A percentile compares a stretch with the other conserved stretches of the same genome.
Evolutionary conservation across 106 monocot species (phyloP).

Genomic region (Allium cepa): DNA sequence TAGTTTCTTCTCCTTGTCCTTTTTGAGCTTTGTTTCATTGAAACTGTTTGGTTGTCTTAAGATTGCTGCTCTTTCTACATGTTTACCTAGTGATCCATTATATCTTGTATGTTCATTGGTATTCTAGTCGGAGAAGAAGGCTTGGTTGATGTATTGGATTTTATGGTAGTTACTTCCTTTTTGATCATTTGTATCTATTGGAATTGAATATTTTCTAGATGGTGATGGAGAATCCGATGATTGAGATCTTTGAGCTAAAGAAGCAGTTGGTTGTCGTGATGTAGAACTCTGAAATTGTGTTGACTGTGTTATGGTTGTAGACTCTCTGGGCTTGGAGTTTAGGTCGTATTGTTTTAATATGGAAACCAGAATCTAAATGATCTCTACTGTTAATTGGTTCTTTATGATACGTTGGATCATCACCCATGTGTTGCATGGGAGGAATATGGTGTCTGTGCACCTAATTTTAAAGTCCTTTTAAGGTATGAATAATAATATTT

Average conservation of each 20-base stretch:
- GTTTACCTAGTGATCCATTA: neutral
- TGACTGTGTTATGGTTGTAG: neutral
- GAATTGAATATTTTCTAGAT: neutral
- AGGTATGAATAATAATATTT: too few relatives aligned
- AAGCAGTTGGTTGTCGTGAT: neutral
- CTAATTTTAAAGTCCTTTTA: too few relatives aligned
- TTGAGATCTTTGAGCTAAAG: neutral
- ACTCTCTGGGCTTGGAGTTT: neutral
- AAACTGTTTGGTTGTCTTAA: neutral
- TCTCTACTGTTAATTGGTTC: neutral
- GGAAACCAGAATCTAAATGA: constrained; percentile 35
- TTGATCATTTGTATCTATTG: too few relatives aligned
- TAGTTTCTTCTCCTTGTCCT: too few relatives aligned
- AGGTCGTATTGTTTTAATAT: neutral
- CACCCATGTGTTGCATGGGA: too few relatives aligned
- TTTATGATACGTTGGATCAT: constrained; percentile 16
- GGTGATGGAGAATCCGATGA: neutral
- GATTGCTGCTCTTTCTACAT: neutral
- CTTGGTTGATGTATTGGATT: neutral
- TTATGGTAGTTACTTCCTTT: neutral
- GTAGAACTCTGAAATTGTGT: neutral
- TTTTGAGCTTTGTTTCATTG: too few relatives aligned
- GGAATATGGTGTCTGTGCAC: too few relatives aligned
- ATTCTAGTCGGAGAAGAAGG: neutral
- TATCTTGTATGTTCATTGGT: neutral